These are phyloP conservation scores for Closterium sp. DNA, from an alignment of 139 green algal genomes.

Conservation along the genomic window DNA sequence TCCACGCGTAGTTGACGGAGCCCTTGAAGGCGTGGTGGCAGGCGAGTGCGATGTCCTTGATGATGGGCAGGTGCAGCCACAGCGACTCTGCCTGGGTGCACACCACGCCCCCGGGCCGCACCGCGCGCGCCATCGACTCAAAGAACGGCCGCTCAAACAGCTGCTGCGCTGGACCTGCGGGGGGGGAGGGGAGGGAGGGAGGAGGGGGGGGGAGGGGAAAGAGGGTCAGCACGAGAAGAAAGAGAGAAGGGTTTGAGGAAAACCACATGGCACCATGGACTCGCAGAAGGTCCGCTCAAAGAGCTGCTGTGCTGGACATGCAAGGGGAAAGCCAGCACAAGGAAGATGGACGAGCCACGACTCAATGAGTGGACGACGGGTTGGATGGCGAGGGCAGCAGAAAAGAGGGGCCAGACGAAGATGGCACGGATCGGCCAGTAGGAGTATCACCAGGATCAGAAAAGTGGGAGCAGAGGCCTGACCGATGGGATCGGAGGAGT, in stretches of 20 bases:
- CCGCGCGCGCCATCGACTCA: slow-evolving; percentile 82
- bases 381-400: too few relatives aligned
- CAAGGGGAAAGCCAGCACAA: neutral
- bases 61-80: slow-evolving; percentile 95
- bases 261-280: slow-evolving; percentile 68
- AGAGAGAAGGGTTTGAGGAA: too few relatives aligned
- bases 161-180: slow-evolving; percentile 34
- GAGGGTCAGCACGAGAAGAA: neutral
- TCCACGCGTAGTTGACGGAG: slow-evolving; percentile 88
- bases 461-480: neutral
- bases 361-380: too few relatives aligned
- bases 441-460: too few relatives aligned
- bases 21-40: slow-evolving; percentile 83
- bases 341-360: too few relatives aligned
- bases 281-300: slow-evolving; percentile 80
- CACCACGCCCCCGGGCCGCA: slow-evolving; percentile 87
- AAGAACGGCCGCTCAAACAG: slow-evolving; percentile 77
- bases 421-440: too few relatives aligned
- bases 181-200: neutral
- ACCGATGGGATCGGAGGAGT: slow-evolving; percentile 94
- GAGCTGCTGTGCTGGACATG: slow-evolving; percentile 34
- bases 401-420: too few relatives aligned
- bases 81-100: slow-evolving; percentile 91
- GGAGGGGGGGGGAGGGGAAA: neutral
- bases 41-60: slow-evolving; percentile 85